Conservation (phyloP, 2,329 filamentous ascomycete species). For the Sclerotinia nivalis region DNA sequence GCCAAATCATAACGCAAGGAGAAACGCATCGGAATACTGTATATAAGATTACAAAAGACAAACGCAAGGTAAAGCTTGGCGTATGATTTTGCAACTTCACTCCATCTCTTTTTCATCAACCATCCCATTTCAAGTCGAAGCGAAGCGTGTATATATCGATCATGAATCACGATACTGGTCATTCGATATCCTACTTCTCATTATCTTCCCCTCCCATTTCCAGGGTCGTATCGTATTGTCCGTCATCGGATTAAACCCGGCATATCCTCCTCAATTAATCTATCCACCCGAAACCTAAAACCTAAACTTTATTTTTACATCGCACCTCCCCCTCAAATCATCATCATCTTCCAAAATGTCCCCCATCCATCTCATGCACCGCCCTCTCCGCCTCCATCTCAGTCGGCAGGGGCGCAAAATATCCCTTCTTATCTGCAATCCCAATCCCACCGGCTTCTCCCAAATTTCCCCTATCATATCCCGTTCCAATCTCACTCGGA, state of each 20-base stretch:
- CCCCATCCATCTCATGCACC: constrained; percentile 7
- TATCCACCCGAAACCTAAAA: not conserved
- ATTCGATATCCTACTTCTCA: not conserved
- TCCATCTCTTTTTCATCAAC: too few relatives aligned
- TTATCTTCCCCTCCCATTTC: not conserved
- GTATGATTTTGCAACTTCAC: not conserved
- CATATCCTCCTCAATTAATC: not conserved
- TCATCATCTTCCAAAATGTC: not conserved
- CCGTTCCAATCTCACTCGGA: constrained; percentile 6
- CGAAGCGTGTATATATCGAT: not conserved
- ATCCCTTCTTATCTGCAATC: not conserved
- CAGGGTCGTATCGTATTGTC: not conserved
- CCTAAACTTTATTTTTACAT: not conserved
- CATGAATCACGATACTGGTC: not conserved
- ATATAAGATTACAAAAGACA: not conserved
- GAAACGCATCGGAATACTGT: not conserved
- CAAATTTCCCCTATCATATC: not conserved
- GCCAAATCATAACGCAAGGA: not conserved
- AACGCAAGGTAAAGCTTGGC: not conserved
- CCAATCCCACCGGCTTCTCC: not conserved
- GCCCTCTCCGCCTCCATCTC: constrained; percentile 1
- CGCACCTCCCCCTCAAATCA: not conserved
- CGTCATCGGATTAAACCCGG: not conserved
- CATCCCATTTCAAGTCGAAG: not conserved
- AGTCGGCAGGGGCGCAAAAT: not conserved